phyloP scores from a whole-genome alignment of 2,329 filamentous ascomycete genomes.

The Kalaharituber pfeilii region DNA sequence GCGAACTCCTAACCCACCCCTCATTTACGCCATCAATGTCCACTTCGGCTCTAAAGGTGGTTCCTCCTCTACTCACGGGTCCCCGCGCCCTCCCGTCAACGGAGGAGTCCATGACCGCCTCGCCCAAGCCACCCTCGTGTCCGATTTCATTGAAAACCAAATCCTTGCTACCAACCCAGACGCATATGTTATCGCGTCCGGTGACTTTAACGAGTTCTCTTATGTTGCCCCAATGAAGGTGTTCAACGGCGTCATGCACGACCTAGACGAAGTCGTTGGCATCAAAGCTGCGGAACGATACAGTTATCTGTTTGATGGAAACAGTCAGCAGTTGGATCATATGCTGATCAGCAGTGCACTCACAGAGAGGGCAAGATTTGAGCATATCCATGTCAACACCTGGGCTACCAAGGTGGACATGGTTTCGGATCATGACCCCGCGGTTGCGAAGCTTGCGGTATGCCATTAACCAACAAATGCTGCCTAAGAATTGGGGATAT shows the following conservation, averaged over 20 bases:
- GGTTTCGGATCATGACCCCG: slow-evolving; percentile 53
- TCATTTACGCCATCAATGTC: slow-evolving; percentile 54
- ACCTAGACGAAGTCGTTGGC: slow-evolving; percentile 43
- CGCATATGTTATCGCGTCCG: slow-evolving; percentile 43
- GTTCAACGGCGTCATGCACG: slow-evolving; percentile 41
- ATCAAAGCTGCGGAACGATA: slow-evolving; percentile 44
- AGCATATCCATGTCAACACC: slow-evolving; percentile 51
- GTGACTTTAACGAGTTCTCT: slow-evolving; percentile 57
- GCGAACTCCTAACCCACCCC: slow-evolving; percentile 26
- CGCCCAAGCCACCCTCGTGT: slow-evolving; percentile 40
- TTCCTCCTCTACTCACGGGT: slow-evolving; percentile 45
- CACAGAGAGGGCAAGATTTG: slow-evolving; percentile 27
- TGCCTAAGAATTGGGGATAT: no score
- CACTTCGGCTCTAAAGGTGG: slow-evolving; percentile 52
- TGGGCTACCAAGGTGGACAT: slow-evolving; percentile 42
- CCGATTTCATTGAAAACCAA: slow-evolving; percentile 35
- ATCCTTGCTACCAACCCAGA: slow-evolving; percentile 40
- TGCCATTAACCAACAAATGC: slow-evolving; percentile 30
- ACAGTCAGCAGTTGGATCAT: slow-evolving; percentile 53
- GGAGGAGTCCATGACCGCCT: slow-evolving; percentile 41
- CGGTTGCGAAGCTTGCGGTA: slow-evolving; percentile 44
- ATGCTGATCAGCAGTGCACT: slow-evolving; percentile 45
- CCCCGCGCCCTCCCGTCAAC: slow-evolving; percentile 49
- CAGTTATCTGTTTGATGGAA: slow-evolving; percentile 53
- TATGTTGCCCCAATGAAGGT: slow-evolving; percentile 42